Conservation (phyloP, 768 basidiomycete species). For the Leccinum olivaceopallidum region DNA sequence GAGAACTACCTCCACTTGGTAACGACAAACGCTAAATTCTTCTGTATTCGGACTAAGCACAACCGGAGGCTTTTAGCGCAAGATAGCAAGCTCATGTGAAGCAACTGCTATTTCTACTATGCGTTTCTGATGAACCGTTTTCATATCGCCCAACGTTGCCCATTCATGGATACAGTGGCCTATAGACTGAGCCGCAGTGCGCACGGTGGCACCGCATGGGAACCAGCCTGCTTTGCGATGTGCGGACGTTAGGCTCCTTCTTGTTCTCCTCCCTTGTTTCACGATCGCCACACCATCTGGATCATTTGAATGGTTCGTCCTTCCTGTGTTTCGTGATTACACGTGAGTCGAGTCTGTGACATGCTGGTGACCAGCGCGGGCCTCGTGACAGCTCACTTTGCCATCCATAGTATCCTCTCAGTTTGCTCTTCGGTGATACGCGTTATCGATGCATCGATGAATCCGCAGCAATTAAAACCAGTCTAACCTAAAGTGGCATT, state of each 20-base stretch:
- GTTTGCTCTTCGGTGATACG: constrained; percentile 15
- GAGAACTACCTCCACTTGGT: constrained; percentile 24
- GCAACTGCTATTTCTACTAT: constrained; percentile 13
- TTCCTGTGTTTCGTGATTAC: constrained; percentile 4
- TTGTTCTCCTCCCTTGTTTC: neutral
- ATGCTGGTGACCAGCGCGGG: neutral
- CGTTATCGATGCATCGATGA: constrained; percentile 18
- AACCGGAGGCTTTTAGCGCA: constrained; percentile 26
- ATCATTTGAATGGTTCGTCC: neutral
- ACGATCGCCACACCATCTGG: neutral
- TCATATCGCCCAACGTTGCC: constrained; percentile 28
- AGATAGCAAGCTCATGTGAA: constrained; percentile 25
- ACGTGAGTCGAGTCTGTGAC: neutral
- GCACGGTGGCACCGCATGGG: constrained; percentile 13
- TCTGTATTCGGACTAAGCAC: constrained; percentile 16
- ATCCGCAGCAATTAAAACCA: constrained; percentile 9
- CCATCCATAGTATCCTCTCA: constrained; percentile 12
- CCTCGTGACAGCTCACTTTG: neutral
- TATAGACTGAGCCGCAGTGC: constrained; percentile 4
- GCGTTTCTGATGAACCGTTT: constrained; percentile 19
- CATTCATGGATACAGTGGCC: constrained; percentile 15
- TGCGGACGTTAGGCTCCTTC: constrained; percentile 15
- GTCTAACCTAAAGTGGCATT: constrained; percentile 19
- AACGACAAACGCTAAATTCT: constrained; percentile 10
- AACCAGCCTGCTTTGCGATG: constrained; percentile 13